These are phyloP conservation scores for Fusarium phyllophilum DNA, from an alignment of 2,329 filamentous ascomycete species.

Conservation along the genomic window DNA sequence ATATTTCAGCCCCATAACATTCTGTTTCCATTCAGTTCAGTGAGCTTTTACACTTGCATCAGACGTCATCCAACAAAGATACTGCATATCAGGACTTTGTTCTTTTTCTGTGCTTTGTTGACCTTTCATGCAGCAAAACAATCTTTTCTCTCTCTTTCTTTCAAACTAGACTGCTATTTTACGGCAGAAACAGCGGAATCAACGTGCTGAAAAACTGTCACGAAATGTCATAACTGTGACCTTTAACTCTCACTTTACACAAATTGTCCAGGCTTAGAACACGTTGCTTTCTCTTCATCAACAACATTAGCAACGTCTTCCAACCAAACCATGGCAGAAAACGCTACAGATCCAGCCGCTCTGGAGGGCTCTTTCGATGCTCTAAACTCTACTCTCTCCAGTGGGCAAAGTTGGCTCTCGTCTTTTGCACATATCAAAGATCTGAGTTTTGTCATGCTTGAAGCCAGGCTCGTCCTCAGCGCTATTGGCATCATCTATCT, in stretches of 20 bases:
- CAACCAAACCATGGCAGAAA: constrained; percentile 37
- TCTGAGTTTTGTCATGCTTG: constrained; percentile 56
- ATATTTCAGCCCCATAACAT: background rate
- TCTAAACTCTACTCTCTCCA: constrained; percentile 45
- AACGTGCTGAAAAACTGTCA: background rate
- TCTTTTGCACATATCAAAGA: constrained; percentile 48
- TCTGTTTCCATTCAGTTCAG: background rate
- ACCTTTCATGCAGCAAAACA: background rate
- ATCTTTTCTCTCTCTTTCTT: background rate
- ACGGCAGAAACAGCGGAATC: background rate
- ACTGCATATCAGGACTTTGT: background rate
- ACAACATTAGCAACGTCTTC: background rate
- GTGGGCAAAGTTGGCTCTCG: constrained; percentile 35
- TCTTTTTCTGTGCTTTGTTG: background rate
- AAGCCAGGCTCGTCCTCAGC: constrained; percentile 65
- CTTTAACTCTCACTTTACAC: background rate
- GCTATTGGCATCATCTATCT: constrained; percentile 86
- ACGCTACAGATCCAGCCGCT: constrained; percentile 29
- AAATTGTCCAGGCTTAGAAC: constrained; percentile 24
- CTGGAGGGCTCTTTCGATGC: constrained; percentile 42
- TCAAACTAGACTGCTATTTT: background rate
- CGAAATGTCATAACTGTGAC: background rate
- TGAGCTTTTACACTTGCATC: background rate
- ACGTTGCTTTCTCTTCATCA: constrained; percentile 32
- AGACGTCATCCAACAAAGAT: constrained; percentile 15